Percentiles rank a stretch among this genome's conserved stretches.
Evolutionary conservation across 2,329 filamentous ascomycete species (phyloP).

Genomic region (Nemania abortiva): DNA sequence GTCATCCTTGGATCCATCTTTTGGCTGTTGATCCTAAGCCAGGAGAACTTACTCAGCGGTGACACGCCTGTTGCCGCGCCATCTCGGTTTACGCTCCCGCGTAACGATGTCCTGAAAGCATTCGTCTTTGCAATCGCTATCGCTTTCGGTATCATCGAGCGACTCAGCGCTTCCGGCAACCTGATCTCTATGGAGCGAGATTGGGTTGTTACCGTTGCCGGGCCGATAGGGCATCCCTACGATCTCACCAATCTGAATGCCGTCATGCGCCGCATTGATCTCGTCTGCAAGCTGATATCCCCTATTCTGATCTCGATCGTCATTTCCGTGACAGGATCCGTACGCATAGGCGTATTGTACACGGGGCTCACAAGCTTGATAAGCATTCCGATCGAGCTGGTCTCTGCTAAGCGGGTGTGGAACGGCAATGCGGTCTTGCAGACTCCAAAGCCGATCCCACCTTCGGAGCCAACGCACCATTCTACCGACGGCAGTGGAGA

Average conservation of each 20-base stretch:
- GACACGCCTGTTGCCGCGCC: constrained; percentile 18
- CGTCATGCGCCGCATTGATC: constrained; percentile 68
- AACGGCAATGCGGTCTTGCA: constrained; percentile 50
- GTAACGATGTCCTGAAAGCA: constrained; percentile 48
- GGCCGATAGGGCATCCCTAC: constrained; percentile 50
- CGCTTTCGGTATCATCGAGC: constrained; percentile 56
- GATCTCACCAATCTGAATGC: constrained; percentile 62
- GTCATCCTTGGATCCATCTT: constrained; percentile 56
- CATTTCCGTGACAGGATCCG: constrained; percentile 58
- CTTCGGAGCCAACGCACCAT: neutral
- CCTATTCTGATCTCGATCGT: constrained; percentile 64
- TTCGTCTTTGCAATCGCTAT: constrained; percentile 53
- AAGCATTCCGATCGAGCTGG: constrained; percentile 56
- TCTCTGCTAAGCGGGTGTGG: constrained; percentile 57
- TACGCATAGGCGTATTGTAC: constrained; percentile 58
- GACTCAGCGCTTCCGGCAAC: constrained; percentile 57
- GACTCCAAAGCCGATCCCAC: constrained; percentile 47
- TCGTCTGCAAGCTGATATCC: constrained; percentile 67
- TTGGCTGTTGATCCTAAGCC: constrained; percentile 55
- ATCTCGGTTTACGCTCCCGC: constrained; percentile 40
- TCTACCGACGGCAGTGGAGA: neutral
- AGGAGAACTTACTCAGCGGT: constrained; percentile 41
- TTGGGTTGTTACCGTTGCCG: constrained; percentile 57
- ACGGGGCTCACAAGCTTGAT: constrained; percentile 59
- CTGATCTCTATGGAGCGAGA: constrained; percentile 62